Conservation (phyloP, 164 flowering plant genomes). For the Annona cherimola region DNA sequence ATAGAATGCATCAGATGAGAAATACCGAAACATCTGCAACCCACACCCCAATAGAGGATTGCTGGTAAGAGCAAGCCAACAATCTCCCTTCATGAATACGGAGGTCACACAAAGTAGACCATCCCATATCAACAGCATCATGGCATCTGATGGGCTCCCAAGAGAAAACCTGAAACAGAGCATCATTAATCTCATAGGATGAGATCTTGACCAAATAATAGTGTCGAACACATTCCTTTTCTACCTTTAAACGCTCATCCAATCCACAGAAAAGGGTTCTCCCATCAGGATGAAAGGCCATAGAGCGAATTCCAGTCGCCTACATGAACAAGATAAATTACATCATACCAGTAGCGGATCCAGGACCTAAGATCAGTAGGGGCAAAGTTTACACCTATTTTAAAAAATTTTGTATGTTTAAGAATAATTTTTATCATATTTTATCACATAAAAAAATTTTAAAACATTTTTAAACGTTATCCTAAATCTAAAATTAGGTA, state of each 20-base stretch:
- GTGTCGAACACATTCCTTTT: neutral
- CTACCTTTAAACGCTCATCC: slow-evolving; percentile 84
- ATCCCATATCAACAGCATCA: slow-evolving; percentile 90
- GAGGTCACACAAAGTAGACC: slow-evolving; percentile 91
- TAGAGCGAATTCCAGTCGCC: slow-evolving; percentile 77
- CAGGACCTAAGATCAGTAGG: neutral
- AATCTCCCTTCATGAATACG: slow-evolving; percentile 92
- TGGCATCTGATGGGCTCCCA: slow-evolving; percentile 94
- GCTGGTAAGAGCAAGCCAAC: slow-evolving; percentile 92
- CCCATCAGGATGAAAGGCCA: slow-evolving; percentile 93
- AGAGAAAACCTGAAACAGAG: slow-evolving; percentile 57
- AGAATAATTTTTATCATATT: no score
- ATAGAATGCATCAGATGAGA: neutral
- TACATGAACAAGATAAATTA: slow-evolving; percentile 15
- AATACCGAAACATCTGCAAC: slow-evolving; percentile 88
- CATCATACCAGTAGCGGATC: neutral
- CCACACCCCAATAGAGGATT: slow-evolving; percentile 97
- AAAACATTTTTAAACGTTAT: no score
- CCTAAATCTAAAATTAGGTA: no score
- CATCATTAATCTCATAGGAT: neutral
- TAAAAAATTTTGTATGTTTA: no score
- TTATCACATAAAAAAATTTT: no score
- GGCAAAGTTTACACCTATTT: neutral
- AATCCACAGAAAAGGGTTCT: slow-evolving; percentile 85
- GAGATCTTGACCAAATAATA: neutral